Evolutionary conservation across 139 green algal species (phyloP).

Genomic region (Monoraphidium neglectum): DNA sequence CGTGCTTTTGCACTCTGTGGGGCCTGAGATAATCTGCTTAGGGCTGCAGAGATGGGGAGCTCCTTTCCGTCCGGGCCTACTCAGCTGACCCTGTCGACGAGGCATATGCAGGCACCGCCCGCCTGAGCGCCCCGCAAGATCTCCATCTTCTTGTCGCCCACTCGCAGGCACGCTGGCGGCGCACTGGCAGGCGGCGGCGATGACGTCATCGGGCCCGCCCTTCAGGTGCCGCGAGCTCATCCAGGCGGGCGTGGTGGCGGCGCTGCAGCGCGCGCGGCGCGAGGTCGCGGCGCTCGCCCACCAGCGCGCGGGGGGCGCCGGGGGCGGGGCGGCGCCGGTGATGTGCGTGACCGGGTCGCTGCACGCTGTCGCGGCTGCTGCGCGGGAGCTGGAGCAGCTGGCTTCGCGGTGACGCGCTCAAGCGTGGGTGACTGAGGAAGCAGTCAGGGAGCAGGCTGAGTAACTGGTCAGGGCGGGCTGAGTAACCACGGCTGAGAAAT

Average conservation of each 20-base stretch:
- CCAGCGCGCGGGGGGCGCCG: not conserved
- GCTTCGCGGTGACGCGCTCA: too few species aligned
- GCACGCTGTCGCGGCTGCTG: conserved; percentile 61
- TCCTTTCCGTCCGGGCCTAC: too few species aligned
- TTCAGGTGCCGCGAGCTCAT: conserved; percentile 62
- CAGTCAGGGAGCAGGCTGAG: too few species aligned
- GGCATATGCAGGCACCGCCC: too few species aligned
- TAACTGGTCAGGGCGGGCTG: too few species aligned
- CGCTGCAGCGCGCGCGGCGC: conserved; percentile 54
- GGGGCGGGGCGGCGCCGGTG: conserved; percentile 27
- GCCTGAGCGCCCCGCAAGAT: too few species aligned
- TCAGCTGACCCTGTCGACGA: too few species aligned
- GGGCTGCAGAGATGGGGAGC: too few species aligned
- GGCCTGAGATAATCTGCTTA: too few species aligned
- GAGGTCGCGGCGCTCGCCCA: conserved; percentile 52
- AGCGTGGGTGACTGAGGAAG: too few species aligned
- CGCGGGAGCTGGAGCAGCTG: conserved; percentile 19
- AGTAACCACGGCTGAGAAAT: too few species aligned
- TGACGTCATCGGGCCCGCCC: conserved; percentile 22
- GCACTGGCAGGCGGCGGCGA: conserved; percentile 66
- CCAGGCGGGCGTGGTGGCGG: conserved; percentile 62
- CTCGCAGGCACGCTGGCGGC: conserved; percentile 49
- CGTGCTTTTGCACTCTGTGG: too few species aligned
- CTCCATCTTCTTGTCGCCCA: not conserved
- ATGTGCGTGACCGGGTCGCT: conserved; percentile 75